Conservation (phyloP, 2,329 filamentous ascomycete genomes). For the Simplicillium sp. region DNA sequence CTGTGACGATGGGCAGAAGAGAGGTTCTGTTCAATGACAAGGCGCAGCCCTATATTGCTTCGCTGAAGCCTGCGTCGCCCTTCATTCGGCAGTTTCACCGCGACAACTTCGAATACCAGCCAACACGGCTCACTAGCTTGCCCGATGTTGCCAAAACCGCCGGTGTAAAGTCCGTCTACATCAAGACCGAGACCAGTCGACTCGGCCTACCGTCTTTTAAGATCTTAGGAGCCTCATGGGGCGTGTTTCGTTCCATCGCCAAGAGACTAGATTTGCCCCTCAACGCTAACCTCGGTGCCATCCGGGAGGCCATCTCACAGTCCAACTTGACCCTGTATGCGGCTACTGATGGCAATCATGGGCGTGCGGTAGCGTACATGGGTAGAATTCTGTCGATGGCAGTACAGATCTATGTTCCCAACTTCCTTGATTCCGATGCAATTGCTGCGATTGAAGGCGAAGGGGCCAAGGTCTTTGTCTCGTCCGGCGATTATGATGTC, state of each 20-base stretch:
- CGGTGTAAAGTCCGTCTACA: conserved; percentile 41
- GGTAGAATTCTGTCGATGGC: conserved; percentile 45
- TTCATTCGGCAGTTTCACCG: conserved; percentile 25
- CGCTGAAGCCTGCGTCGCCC: background rate
- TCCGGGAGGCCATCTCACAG: conserved; percentile 23
- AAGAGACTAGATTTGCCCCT: conserved; percentile 31
- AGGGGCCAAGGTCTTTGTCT: conserved; percentile 48
- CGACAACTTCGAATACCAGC: conserved; percentile 65
- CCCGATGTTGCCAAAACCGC: conserved; percentile 44
- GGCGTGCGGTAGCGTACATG: conserved; percentile 63
- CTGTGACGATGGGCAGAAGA: background rate
- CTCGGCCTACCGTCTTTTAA: conserved; percentile 67
- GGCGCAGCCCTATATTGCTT: background rate
- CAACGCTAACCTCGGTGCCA: conserved; percentile 29
- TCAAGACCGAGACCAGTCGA: conserved; percentile 61
- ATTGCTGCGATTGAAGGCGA: conserved; percentile 47
- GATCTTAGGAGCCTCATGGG: conserved; percentile 72
- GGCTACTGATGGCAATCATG: conserved; percentile 70
- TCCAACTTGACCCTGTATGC: conserved; percentile 40
- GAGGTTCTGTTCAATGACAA: background rate
- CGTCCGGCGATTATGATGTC: conserved; percentile 54
- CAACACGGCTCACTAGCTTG: conserved; percentile 42
- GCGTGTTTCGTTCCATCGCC: conserved; percentile 47
- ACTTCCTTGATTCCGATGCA: conserved; percentile 43
- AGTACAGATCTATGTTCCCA: conserved; percentile 54